These are phyloP conservation scores for Colletotrichum zoysiae DNA, from an alignment of 2,329 filamentous ascomycete genomes.

Conservation along the genomic window DNA sequence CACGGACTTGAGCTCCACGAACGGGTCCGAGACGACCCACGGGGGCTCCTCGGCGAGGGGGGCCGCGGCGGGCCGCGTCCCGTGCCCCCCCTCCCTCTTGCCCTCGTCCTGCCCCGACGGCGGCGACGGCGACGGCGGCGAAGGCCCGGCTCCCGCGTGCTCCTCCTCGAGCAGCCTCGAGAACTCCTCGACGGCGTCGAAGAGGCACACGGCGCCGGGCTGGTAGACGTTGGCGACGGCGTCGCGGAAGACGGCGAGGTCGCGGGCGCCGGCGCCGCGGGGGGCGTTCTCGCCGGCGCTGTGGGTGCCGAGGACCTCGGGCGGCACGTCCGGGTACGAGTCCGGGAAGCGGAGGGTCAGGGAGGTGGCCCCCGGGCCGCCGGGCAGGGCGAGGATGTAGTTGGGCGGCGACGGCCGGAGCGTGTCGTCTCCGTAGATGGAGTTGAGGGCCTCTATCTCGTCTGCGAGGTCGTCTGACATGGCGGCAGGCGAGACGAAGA, in stretches of 20 bases:
- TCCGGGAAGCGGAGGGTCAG: slow-evolving; percentile 76
- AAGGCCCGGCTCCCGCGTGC: slow-evolving; percentile 32
- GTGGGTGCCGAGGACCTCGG: slow-evolving; percentile 81
- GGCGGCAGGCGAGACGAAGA: not conserved
- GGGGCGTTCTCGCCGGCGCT: slow-evolving; percentile 77
- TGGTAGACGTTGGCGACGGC: slow-evolving; percentile 77
- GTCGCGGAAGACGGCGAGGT: slow-evolving; percentile 76
- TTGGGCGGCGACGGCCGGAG: slow-evolving; percentile 60
- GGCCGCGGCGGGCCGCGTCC: slow-evolving; percentile 30
- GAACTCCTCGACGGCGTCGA: slow-evolving; percentile 87
- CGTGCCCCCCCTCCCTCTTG: slow-evolving; percentile 43
- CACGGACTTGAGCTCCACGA: slow-evolving; percentile 86
- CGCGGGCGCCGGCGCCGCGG: slow-evolving; percentile 78
- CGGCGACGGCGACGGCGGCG: slow-evolving; percentile 9
- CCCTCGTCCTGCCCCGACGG: not conserved
- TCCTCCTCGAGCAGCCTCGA: slow-evolving; percentile 41
- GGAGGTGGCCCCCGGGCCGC: slow-evolving; percentile 64
- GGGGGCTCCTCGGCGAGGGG: slow-evolving; percentile 51
- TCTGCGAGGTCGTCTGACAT: slow-evolving; percentile 58
- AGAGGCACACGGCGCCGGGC: slow-evolving; percentile 85
- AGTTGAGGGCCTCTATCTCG: slow-evolving; percentile 85
- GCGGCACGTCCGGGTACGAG: slow-evolving; percentile 81
- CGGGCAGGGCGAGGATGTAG: slow-evolving; percentile 77
- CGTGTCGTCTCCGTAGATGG: slow-evolving; percentile 81
- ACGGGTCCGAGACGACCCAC: slow-evolving; percentile 81